Evolutionary conservation across 169 alveolate genomes (phyloP), one percentile per base, ranked within the genome.

Genomic region (Neospora caninum): DNA sequence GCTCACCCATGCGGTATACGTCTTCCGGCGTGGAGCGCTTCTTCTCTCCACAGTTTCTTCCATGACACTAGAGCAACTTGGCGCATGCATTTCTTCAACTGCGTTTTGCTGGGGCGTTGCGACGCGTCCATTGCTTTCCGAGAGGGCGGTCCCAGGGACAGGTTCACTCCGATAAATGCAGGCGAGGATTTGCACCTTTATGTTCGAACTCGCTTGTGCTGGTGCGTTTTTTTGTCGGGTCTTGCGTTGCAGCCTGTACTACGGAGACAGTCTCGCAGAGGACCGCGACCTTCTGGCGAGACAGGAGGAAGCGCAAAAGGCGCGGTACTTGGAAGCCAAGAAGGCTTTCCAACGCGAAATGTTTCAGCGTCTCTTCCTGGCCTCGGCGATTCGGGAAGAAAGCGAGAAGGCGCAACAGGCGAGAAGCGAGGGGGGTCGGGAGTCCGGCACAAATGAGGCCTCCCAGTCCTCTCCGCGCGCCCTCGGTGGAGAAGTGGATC

Each of bases 251-350:
- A 82, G 89, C n/a, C 41, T 82, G 54, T 82, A 82, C 67, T 82
- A 82, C 41, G 67, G 38, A 7, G 89, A 82, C 41, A 7, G 42
- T 41, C 89, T 82, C 43, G 89, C 41, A 49, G 1, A 20, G 36
- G 64, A 43, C 89, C 36, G 38, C 34, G 89, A 38, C 41, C 89
- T 82, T 10, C 67, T 39, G 89, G 43, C 9, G 69, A 2, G 36
- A 49, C 89, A 82, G 64, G 89, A 39, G n/a, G 67, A 39, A 18
- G 41, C n/a, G n/a, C 89, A 41, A 31, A 38, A 82, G 64, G 89
- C 29, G 16, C 89, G 89, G 0, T 82, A 82, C 36, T 36, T 82
- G 18, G 53, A 22, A 10, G 53, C 67, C 20, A 82, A 82, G 89
- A 43, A 22, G 53, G 89, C 89, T 20, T 82, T 82, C 36, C 89